Evolutionary conservation across 2,329 filamentous ascomycete species (phyloP).

Genomic region (Teratosphaeria pseudoeucalypti): DNA sequence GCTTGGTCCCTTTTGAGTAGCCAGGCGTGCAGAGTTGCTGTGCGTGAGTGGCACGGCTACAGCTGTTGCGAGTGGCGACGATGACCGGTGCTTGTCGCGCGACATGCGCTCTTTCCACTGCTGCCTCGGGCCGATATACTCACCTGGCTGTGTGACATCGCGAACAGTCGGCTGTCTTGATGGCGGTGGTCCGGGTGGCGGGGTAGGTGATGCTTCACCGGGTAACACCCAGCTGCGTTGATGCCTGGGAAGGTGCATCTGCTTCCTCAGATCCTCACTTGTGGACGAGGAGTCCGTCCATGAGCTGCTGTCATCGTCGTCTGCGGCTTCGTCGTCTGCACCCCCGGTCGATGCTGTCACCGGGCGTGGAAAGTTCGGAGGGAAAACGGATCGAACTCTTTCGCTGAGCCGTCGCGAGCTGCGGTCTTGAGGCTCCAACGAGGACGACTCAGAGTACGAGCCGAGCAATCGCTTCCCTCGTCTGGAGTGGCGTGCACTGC

Average conservation of each 20-base stretch:
- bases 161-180: conserved; percentile 7
- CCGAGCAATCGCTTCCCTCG: conserved; percentile 11
- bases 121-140: conserved; percentile 4
- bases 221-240: conserved; percentile 23
- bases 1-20: conserved; percentile 3
- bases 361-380: conserved; percentile 20
- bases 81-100: conserved; percentile 8
- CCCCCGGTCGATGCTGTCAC: conserved; percentile 14
- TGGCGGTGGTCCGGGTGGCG: conserved; percentile 16
- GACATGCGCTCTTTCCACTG: conserved; percentile 8
- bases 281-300: conserved; percentile 11
- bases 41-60: conserved; percentile 6
- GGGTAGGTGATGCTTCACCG: conserved; percentile 26
- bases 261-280: conserved; percentile 5
- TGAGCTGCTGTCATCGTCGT: conserved; percentile 3
- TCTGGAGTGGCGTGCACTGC: conserved; percentile 9
- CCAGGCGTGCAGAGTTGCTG: not conserved
- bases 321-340: conserved; percentile 10
- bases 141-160: conserved; percentile 1
- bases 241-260: conserved; percentile 21
- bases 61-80: conserved; percentile 16
- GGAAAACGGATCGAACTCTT: conserved; percentile 17
- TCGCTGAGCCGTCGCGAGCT: conserved; percentile 18
- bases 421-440: conserved; percentile 18
- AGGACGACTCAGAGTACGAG: conserved; percentile 21